phyloP scores from a whole-genome alignment of 805 yeast species.

The Teunomyces barrocoloradensis region DNA sequence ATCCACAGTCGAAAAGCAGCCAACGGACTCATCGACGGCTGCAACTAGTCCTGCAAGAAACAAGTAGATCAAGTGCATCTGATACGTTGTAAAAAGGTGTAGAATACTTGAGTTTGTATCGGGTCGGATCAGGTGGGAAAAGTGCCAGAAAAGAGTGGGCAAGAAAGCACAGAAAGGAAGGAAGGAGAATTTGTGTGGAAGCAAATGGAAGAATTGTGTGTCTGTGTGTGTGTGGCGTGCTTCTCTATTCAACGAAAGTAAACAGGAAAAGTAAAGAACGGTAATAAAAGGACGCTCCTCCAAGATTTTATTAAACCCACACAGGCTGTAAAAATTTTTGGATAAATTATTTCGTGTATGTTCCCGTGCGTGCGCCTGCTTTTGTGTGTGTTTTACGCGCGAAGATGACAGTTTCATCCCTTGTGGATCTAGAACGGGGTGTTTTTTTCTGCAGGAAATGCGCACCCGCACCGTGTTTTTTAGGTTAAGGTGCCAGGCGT shows the following conservation, averaged over 20 bases:
- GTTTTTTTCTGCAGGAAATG: background rate
- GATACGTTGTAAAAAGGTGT: conserved; percentile 25
- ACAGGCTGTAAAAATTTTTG: background rate
- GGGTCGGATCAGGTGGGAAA: background rate
- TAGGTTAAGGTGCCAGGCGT: too few relatives aligned
- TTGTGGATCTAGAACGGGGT: conserved; percentile 3
- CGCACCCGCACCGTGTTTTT: too few relatives aligned
- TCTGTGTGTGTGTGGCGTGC: too few relatives aligned
- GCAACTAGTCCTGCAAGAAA: conserved; percentile 4
- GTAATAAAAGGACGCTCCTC: background rate
- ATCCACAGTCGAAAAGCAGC: conserved; percentile 1
- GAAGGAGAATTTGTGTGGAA: too few relatives aligned
- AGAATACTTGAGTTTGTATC: background rate
- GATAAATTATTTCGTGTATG: conserved; percentile 1
- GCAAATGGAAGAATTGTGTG: too few relatives aligned
- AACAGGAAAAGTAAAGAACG: background rate
- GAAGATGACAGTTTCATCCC: background rate
- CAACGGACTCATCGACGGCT: background rate
- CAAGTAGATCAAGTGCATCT: conserved; percentile 25
- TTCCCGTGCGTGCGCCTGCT: conserved; percentile 2
- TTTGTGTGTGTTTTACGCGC: background rate
- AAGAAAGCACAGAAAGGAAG: too few relatives aligned
- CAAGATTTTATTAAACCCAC: background rate
- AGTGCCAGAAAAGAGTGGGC: background rate
- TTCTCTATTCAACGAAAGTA: too few relatives aligned